Conservation (phyloP, 768 basidiomycete species). For the Pholiota molesta region DNA sequence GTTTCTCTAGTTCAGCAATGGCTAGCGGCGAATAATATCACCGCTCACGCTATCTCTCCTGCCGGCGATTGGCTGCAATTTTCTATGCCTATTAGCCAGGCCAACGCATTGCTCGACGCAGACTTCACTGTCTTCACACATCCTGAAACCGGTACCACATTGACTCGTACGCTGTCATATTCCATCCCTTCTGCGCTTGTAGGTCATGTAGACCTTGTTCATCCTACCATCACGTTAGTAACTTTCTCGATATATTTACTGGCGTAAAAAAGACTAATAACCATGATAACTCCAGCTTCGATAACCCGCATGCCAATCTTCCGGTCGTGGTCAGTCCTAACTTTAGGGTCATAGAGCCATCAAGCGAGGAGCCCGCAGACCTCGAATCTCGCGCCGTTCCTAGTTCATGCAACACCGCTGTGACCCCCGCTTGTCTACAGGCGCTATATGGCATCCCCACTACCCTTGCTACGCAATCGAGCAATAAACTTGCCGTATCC, state of each 20-base stretch:
- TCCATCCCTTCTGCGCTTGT: conserved; percentile 38
- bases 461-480: conserved; percentile 29
- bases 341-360: conserved; percentile 2
- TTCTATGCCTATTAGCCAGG: conserved; percentile 40
- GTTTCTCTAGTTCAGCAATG: conserved; percentile 38
- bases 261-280: neutral
- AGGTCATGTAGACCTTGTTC: conserved; percentile 42
- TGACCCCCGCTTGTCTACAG: conserved; percentile 38
- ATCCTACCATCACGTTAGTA: conserved; percentile 35
- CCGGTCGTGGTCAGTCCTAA: conserved; percentile 16
- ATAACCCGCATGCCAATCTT: conserved; percentile 22
- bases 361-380: conserved; percentile 2
- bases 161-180: conserved; percentile 32
- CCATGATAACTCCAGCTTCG: conserved; percentile 7
- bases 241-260: neutral
- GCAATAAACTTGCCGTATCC: conserved; percentile 32
- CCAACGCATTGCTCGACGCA: conserved; percentile 40
- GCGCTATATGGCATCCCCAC: conserved; percentile 37
- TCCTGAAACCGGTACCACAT: conserved; percentile 34
- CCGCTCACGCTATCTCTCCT: conserved; percentile 34
- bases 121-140: conserved; percentile 50
- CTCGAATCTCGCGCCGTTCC: conserved; percentile 23
- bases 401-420: conserved; percentile 25
- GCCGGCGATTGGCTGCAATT: conserved; percentile 43
- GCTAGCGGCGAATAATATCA: conserved; percentile 35